Conservation (phyloP, 352 stramenopile species). For the Globisporangium solare region DNA sequence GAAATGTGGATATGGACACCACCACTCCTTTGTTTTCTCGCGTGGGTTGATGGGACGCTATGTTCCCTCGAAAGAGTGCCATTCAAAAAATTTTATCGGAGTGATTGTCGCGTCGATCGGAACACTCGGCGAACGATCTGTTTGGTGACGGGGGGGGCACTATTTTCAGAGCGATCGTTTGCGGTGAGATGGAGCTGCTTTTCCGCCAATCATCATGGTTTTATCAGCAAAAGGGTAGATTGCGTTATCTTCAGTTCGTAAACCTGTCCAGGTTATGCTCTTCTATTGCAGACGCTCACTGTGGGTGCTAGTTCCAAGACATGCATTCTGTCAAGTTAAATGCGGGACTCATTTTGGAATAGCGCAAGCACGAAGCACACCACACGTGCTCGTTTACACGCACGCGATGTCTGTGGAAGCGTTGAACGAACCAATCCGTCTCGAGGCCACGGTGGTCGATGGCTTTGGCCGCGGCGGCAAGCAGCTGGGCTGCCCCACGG, state of each 20-base stretch:
- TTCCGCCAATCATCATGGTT: background rate
- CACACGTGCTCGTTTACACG: background rate
- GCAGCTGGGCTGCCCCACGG: constrained; percentile 94
- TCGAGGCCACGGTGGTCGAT: constrained; percentile 89
- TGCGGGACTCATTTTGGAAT: background rate
- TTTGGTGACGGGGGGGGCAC: background rate
- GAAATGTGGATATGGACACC: constrained; percentile 8
- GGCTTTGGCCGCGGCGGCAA: constrained; percentile 94
- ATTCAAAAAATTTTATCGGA: background rate
- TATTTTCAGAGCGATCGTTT: background rate
- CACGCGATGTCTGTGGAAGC: constrained; percentile 43
- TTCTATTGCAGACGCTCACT: no score
- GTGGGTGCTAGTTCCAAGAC: no score
- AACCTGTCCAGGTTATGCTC: no score
- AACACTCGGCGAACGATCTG: constrained; percentile 4
- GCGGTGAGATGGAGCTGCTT: background rate
- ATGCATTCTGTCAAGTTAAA: no score
- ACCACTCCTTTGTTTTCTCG: background rate
- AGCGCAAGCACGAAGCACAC: no score
- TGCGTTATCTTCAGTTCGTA: no score
- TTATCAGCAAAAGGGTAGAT: background rate
- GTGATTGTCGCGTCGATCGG: background rate
- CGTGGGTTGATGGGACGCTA: background rate
- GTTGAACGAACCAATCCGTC: constrained; percentile 57
- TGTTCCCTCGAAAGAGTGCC: background rate